Evolutionary conservation across 495 filamentous ascomycete species (phyloP).

Genomic region (Hamigera avellanea): DNA sequence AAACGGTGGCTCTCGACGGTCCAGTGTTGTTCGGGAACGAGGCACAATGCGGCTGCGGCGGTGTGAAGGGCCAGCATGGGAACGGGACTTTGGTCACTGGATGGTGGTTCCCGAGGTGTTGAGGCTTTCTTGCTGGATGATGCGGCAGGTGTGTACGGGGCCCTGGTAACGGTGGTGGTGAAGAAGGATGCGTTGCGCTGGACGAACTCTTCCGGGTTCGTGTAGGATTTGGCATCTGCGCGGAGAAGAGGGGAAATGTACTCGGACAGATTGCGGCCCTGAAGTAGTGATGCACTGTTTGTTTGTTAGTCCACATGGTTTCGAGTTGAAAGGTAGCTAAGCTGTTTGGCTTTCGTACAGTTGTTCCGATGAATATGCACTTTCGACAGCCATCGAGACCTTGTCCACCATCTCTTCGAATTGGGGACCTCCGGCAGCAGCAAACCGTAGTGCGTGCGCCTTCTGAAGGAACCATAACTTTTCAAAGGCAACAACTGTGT

Average conservation of each 20-base stretch:
- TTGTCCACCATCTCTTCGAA: slow-evolving; percentile 40
- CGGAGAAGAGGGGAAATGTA: slow-evolving; percentile 42
- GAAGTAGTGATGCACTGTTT: slow-evolving; percentile 19
- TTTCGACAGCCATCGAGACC: slow-evolving; percentile 20
- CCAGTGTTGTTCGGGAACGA: slow-evolving; percentile 29
- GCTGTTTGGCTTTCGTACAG: slow-evolving; percentile 24
- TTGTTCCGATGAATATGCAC: slow-evolving; percentile 14
- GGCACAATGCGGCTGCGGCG: slow-evolving; percentile 22
- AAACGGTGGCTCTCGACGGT: slow-evolving; percentile 21
- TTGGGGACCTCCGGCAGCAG: slow-evolving; percentile 17
- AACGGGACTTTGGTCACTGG: slow-evolving; percentile 5
- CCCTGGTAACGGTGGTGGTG: slow-evolving; percentile 26
- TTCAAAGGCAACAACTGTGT: slow-evolving; percentile 69
- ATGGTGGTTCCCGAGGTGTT: too few relatives aligned
- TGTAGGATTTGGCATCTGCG: slow-evolving; percentile 52
- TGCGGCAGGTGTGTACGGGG: slow-evolving; percentile 16
- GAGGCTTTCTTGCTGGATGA: slow-evolving; percentile 3
- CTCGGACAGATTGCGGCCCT: slow-evolving; percentile 17
- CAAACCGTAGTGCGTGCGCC: slow-evolving; percentile 45
- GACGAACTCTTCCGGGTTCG: slow-evolving; percentile 43
- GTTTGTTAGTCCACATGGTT: slow-evolving; percentile 1
- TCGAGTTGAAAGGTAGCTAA: background rate
- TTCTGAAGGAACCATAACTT: slow-evolving; percentile 78
- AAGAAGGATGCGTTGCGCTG: slow-evolving; percentile 54
- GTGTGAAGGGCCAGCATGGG: slow-evolving; percentile 29